Conservation (phyloP, 805 yeast species). For the Kodamaea hsintzibuensis region DNA sequence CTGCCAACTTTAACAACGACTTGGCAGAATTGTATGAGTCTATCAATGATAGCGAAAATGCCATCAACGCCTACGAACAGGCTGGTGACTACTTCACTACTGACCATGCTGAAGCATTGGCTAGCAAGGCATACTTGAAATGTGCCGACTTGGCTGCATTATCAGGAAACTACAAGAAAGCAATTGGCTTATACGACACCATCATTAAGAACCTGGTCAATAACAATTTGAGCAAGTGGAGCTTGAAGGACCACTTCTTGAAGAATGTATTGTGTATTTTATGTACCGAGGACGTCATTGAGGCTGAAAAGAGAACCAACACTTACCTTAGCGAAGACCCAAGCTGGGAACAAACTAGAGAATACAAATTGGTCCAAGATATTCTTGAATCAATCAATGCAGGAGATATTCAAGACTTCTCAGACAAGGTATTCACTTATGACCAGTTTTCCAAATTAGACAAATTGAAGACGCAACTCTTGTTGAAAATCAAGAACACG, state of each 20-base stretch:
- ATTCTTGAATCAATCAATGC: conserved; percentile 72
- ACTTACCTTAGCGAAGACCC: conserved; percentile 72
- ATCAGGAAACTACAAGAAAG: conserved; percentile 67
- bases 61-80: conserved; percentile 77
- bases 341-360: conserved; percentile 72
- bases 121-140: conserved; percentile 84
- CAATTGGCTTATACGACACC: conserved; percentile 73
- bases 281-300: conserved; percentile 83
- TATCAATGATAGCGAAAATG: conserved; percentile 63
- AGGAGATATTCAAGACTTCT: conserved; percentile 76
- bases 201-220: conserved; percentile 76
- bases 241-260: conserved; percentile 86
- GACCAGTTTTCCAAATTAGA: conserved; percentile 90
- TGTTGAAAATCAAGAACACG: conserved; percentile 76
- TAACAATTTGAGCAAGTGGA: conserved; percentile 82
- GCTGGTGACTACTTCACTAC: conserved; percentile 96
- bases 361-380: conserved; percentile 64
- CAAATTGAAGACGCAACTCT: conserved; percentile 82
- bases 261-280: conserved; percentile 81
- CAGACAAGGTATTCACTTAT: conserved; percentile 73
- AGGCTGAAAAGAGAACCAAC: conserved; percentile 72
- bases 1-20: conserved; percentile 92
- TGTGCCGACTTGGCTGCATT: conserved; percentile 85
- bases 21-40: conserved; percentile 84
- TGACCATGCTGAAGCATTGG: conserved; percentile 88